Percentiles rank a stretch among this genome's conserved stretches.
These are phyloP conservation scores for Ascochyta clinopodiicola DNA, from an alignment of 2,329 filamentous ascomycete species.

Conservation along the genomic window DNA sequence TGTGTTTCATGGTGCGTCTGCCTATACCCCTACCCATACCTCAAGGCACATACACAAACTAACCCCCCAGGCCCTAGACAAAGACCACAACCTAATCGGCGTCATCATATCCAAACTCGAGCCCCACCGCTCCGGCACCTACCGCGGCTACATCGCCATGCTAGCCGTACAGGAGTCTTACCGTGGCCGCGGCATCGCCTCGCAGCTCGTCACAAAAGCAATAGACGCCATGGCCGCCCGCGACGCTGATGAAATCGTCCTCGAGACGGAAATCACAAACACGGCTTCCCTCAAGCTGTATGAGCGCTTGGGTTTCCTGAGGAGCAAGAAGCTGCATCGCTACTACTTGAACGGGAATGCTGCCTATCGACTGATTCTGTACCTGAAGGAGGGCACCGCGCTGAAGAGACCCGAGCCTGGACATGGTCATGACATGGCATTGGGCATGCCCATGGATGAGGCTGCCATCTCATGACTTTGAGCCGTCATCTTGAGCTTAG, in stretches of 20 bases:
- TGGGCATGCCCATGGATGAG: slow-evolving; percentile 10
- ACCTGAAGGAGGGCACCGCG: slow-evolving; percentile 64
- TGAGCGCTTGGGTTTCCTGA: slow-evolving; percentile 87
- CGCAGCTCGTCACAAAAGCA: slow-evolving; percentile 83
- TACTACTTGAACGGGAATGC: slow-evolving; percentile 98
- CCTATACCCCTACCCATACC: too few relatives aligned
- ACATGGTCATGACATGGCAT: background rate
- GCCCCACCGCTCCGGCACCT: slow-evolving; percentile 81
- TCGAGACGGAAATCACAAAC: slow-evolving; percentile 96
- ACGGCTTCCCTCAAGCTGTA: slow-evolving; percentile 89
- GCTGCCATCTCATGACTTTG: background rate
- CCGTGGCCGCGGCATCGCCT: slow-evolving; percentile 84
- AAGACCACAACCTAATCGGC: slow-evolving; percentile 71
- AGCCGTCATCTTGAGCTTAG: background rate
- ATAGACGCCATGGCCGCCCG: slow-evolving; percentile 88
- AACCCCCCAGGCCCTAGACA: slow-evolving; percentile 39
- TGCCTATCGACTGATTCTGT: slow-evolving; percentile 85
- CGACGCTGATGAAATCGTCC: slow-evolving; percentile 89
- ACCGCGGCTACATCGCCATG: slow-evolving; percentile 98
- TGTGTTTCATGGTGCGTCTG: slow-evolving; percentile 85
- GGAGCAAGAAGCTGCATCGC: slow-evolving; percentile 89
- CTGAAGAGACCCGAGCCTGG: slow-evolving; percentile 34
- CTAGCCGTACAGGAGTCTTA: slow-evolving; percentile 84
- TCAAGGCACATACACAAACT: too few relatives aligned
- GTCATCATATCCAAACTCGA: slow-evolving; percentile 97